These are phyloP conservation scores for Aschersonia sp. DNA, from an alignment of 2,329 filamentous ascomycete species.

Conservation along the genomic window DNA sequence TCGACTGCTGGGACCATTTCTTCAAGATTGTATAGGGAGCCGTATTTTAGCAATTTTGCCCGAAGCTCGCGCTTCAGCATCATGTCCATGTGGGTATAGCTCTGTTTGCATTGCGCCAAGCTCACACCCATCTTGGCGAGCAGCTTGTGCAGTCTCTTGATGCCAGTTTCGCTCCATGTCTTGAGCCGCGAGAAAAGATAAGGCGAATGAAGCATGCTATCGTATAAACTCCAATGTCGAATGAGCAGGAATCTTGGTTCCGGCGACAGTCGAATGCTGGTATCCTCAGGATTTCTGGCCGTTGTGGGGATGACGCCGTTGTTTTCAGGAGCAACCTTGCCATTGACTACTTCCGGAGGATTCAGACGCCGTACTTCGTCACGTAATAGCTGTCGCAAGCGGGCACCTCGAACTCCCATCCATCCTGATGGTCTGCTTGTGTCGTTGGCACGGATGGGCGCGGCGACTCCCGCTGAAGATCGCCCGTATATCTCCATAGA, in stretches of 20 bases:
- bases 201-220: conserved; percentile 95
- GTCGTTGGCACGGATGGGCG: conserved; percentile 39
- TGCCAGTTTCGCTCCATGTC: conserved; percentile 83
- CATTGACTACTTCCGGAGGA: conserved; percentile 49
- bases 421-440: conserved; percentile 50
- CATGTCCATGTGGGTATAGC: conserved; percentile 98
- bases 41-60: conserved; percentile 77
- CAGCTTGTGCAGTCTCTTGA: conserved; percentile 82
- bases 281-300: conserved; percentile 79
- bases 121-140: conserved; percentile 97
- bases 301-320: conserved; percentile 80
- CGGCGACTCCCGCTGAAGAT: conserved; percentile 64
- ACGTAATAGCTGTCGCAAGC: conserved; percentile 70
- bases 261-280: conserved; percentile 78
- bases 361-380: conserved; percentile 93
- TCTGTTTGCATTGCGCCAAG: conserved; percentile 84
- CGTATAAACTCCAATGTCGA: conserved; percentile 92
- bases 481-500: conserved; percentile 85
- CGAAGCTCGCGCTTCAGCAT: conserved; percentile 80
- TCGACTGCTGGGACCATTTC: conserved; percentile 75
- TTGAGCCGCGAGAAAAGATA: conserved; percentile 85
- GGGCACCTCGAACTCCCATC: conserved; percentile 68
- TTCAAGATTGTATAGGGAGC: conserved; percentile 83
- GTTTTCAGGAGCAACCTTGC: conserved; percentile 47
- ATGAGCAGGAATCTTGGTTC: conserved; percentile 89